A percentile compares a stretch with the other conserved stretches of the same genome.
Conservation (phyloP, 2,329 filamentous ascomycete genomes). For the Neopestalotiopsis sp. region DNA sequence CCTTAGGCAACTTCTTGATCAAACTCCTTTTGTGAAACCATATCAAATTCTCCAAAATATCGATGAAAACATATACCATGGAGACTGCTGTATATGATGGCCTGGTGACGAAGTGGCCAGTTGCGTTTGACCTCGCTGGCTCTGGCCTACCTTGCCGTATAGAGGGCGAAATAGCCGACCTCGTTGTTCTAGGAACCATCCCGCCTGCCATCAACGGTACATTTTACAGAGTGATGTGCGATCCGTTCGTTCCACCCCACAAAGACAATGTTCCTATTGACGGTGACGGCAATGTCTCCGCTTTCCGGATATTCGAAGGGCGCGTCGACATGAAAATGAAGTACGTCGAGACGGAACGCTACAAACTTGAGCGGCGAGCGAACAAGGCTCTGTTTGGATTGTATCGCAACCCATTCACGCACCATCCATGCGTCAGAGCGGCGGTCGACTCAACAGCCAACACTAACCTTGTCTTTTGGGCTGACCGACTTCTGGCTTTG, state of each 20-base stretch:
- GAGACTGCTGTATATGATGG: slow-evolving; percentile 4
- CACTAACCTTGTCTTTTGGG: slow-evolving; percentile 54
- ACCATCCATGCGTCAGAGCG: slow-evolving; percentile 35
- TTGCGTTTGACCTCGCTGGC: not conserved
- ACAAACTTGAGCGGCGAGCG: slow-evolving; percentile 36
- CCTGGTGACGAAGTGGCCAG: not conserved
- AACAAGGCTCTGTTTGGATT: slow-evolving; percentile 36
- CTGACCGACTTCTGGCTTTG: slow-evolving; percentile 46
- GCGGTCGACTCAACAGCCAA: slow-evolving; percentile 46
- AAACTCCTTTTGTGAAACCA: too few relatives aligned
- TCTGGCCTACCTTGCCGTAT: not conserved
- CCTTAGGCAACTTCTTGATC: too few relatives aligned
- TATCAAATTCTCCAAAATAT: not conserved
- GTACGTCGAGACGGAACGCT: slow-evolving; percentile 43
- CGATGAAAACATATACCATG: not conserved
- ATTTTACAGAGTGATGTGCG: slow-evolving; percentile 46
- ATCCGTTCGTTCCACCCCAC: slow-evolving; percentile 42
- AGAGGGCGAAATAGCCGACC: slow-evolving; percentile 25
- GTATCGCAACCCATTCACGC: slow-evolving; percentile 39
- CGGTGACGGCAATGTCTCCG: slow-evolving; percentile 43
- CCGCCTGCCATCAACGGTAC: slow-evolving; percentile 37
- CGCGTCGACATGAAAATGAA: slow-evolving; percentile 35
- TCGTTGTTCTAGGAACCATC: slow-evolving; percentile 33
- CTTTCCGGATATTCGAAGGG: slow-evolving; percentile 38
- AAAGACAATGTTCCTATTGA: slow-evolving; percentile 41